phyloP scores from a whole-genome alignment of 305 asterid species.

The Fraxinus sp. region DNA sequence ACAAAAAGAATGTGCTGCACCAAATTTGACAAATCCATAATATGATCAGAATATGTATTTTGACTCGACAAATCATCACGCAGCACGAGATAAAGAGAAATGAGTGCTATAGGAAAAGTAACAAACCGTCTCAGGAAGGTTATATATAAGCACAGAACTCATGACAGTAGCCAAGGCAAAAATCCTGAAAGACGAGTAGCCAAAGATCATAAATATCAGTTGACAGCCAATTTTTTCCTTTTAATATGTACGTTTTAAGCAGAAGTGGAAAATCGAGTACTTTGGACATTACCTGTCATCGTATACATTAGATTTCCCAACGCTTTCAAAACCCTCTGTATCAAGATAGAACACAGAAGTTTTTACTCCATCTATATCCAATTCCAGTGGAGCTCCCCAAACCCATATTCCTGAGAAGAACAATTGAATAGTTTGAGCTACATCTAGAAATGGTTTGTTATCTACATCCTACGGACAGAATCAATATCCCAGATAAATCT shows the following conservation, averaged over 20 bases:
- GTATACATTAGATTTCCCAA: conserved; percentile 96
- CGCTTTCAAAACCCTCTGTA: conserved; percentile 97
- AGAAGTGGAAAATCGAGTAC: background rate
- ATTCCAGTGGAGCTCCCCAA: conserved; percentile 83
- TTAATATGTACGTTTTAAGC: background rate
- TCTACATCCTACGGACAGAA: background rate
- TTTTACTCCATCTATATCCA: conserved; percentile 75
- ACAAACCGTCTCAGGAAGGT: conserved; percentile 96
- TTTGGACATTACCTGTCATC: conserved; percentile 75
- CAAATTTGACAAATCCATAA: background rate
- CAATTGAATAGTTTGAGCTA: conserved; percentile 17
- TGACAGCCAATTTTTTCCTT: background rate
- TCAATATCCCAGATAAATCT: background rate
- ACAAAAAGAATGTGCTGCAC: background rate
- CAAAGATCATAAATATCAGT: conserved; percentile 15
- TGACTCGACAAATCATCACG: background rate
- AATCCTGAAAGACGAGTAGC: conserved; percentile 53
- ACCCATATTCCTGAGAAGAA: conserved; percentile 82
- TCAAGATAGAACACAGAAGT: conserved; percentile 94
- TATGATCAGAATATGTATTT: background rate
- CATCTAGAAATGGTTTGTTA: background rate
- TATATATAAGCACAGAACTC: conserved; percentile 95
- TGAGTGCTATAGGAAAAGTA: conserved; percentile 30
- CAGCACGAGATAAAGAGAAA: background rate
- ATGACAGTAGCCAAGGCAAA: conserved; percentile 93